phyloP scores from a whole-genome alignment of 2,329 filamentous ascomycete species.

The Aspergillus sp. region DNA sequence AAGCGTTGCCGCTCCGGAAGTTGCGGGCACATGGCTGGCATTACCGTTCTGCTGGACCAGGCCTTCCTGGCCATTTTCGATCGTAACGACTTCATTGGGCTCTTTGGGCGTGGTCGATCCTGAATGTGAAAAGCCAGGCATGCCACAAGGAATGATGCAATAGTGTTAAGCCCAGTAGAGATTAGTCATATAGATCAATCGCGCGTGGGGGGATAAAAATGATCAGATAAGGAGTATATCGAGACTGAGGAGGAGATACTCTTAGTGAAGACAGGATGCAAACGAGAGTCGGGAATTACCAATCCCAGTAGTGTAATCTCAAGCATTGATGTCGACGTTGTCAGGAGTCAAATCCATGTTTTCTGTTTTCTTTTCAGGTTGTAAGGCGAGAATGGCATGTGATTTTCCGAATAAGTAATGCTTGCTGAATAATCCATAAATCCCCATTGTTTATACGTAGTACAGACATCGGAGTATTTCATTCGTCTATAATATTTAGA shows the following conservation, averaged over 20 bases:
- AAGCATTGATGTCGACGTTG: neutral
- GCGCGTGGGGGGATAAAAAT: too few species aligned
- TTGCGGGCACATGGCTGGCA: constrained; percentile 19
- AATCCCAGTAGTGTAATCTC: too few species aligned
- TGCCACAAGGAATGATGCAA: neutral
- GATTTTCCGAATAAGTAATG: constrained; percentile 6
- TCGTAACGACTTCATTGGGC: neutral
- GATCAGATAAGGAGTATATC: too few species aligned
- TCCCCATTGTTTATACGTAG: neutral
- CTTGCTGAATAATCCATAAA: neutral
- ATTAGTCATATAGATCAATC: neutral
- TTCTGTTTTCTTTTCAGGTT: neutral
- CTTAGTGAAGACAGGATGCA: too few species aligned
- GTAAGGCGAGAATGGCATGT: constrained; percentile 7
- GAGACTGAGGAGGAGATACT: too few species aligned
- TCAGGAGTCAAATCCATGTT: neutral
- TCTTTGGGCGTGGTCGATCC: neutral
- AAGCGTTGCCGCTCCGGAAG: constrained; percentile 27
- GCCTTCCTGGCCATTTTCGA: constrained; percentile 2
- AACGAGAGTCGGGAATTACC: too few species aligned
- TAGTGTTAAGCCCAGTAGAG: neutral
- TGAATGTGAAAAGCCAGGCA: neutral
- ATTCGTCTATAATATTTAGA: too few species aligned
- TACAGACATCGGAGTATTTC: too few species aligned
- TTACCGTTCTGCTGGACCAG: constrained; percentile 1